These are phyloP conservation scores for Capsicum pubescens DNA, from an alignment of 257 asterid genomes.

Conservation along the genomic window DNA sequence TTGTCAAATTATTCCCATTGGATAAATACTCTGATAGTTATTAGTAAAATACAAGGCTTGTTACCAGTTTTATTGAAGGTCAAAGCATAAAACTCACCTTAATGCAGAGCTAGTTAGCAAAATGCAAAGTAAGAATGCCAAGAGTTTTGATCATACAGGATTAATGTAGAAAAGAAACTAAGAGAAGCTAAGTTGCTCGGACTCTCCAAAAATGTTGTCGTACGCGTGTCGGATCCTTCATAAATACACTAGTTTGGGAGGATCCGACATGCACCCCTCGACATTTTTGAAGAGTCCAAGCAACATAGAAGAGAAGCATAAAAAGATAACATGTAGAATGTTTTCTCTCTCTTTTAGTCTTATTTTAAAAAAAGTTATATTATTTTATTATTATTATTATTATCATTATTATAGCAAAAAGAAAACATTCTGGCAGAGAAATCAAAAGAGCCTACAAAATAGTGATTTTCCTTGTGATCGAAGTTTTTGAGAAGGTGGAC, in stretches of 20 bases:
- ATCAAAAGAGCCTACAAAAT: constrained; percentile 8
- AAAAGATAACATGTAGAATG: neutral
- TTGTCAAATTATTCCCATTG: constrained; percentile 16
- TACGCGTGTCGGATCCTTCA: no score
- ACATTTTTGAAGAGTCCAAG: no score
- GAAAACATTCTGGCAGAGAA: neutral
- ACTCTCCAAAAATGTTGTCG: no score
- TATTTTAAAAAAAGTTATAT: neutral
- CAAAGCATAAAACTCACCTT: neutral
- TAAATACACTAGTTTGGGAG: no score
- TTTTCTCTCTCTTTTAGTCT: constrained; percentile 22
- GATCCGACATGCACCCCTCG: no score
- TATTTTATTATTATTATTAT: neutral
- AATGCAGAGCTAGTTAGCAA: constrained; percentile 5
- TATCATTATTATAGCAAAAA: neutral
- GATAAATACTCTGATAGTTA: no score
- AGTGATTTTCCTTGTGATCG: neutral
- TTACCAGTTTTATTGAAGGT: neutral
- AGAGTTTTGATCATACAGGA: neutral
- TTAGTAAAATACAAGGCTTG: neutral
- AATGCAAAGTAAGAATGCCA: neutral
- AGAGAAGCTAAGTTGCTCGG: no score
- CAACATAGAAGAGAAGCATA: neutral
- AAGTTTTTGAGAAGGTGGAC: neutral
- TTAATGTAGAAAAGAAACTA: no score